Evolutionary conservation across 257 asterid species (phyloP).

Genomic region (Nicotiana undulata): DNA sequence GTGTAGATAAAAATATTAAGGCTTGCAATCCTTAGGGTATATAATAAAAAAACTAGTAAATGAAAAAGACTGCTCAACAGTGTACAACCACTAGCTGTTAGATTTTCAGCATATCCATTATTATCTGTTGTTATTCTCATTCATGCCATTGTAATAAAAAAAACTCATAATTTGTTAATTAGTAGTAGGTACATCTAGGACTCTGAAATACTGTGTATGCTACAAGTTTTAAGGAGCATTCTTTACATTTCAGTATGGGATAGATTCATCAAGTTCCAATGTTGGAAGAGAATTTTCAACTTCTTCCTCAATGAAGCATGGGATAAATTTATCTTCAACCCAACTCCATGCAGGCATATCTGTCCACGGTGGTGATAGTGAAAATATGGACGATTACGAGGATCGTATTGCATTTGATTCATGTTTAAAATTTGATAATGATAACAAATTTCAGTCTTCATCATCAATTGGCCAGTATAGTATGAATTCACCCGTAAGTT

Average conservation of each 20-base stretch:
- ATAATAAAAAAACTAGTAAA: no score
- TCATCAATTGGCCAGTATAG: neutral
- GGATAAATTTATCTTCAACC: neutral
- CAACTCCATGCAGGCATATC: neutral
- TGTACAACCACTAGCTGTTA: neutral
- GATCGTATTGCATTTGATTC: neutral
- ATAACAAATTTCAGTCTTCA: neutral
- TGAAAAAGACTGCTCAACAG: no score
- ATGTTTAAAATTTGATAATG: neutral
- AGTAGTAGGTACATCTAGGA: neutral
- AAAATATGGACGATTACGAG: neutral
- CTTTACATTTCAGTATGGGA: constrained; percentile 1
- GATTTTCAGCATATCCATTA: neutral
- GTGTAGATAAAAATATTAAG: neutral
- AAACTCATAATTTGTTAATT: neutral
- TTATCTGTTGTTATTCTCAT: neutral
- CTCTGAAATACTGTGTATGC: neutral
- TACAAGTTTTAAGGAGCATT: neutral
- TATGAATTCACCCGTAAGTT: constrained; percentile 4
- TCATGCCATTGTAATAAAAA: neutral
- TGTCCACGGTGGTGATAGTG: neutral
- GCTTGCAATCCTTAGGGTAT: no score
- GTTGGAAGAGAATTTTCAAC: neutral
- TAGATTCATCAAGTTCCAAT: neutral
- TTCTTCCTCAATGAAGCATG: neutral